Conservation (phyloP, 441 rosid species). For the Populus hybrid region DNA sequence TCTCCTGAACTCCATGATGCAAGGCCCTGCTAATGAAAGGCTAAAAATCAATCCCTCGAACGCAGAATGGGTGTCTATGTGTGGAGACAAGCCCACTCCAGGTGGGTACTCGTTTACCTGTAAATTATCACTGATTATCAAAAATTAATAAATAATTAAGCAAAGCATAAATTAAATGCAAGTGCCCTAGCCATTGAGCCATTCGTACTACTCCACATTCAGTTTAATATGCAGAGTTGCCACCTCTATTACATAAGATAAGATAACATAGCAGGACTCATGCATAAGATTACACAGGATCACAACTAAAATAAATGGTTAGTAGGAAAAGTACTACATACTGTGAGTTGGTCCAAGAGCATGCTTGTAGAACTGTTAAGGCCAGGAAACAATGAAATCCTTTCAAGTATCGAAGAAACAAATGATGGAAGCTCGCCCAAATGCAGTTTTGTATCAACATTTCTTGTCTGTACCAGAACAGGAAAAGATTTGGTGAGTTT, state of each 20-base stretch:
- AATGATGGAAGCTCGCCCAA: slow-evolving; percentile 81
- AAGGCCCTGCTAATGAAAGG: slow-evolving; percentile 96
- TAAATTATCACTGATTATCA: slow-evolving; percentile 25
- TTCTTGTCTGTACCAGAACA: slow-evolving; percentile 52
- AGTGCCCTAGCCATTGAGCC: not conserved
- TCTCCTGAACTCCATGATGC: slow-evolving; percentile 94
- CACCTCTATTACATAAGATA: not conserved
- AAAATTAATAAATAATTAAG: slow-evolving; percentile 6
- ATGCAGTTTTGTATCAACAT: slow-evolving; percentile 57
- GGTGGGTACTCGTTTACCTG: slow-evolving; percentile 94
- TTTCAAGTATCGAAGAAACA: slow-evolving; percentile 54
- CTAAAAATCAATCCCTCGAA: slow-evolving; percentile 88
- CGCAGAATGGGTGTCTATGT: slow-evolving; percentile 97
- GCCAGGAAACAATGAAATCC: slow-evolving; percentile 46
- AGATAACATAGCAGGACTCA: not conserved
- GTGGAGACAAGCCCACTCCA: slow-evolving; percentile 96
- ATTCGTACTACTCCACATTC: not conserved
- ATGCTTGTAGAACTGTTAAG: slow-evolving; percentile 35
- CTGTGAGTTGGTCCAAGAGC: slow-evolving; percentile 78
- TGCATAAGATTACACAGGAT: not conserved
- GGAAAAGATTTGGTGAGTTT: slow-evolving; percentile 5
- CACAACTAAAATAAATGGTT: not conserved
- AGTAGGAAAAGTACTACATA: slow-evolving; percentile 25
- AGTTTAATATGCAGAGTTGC: not conserved
- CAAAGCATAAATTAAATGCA: slow-evolving; percentile 2